Evolutionary conservation across 768 basidiomycete genomes (phyloP).

Genomic region (Russula emetica): DNA sequence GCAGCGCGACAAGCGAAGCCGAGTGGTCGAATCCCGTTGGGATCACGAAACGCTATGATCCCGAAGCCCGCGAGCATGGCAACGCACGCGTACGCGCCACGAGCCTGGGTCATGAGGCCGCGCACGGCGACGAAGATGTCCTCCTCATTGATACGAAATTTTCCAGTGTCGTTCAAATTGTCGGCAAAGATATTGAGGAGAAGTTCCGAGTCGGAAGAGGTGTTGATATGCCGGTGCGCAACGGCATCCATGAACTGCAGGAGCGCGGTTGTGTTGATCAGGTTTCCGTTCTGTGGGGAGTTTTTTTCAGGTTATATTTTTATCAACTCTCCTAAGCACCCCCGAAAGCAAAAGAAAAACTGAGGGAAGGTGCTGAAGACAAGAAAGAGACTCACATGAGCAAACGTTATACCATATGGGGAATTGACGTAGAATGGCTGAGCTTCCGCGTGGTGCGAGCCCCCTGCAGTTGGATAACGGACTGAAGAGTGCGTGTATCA

Average conservation of each 20-base stretch:
- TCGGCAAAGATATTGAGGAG: slow-evolving; percentile 97
- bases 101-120: slow-evolving; percentile 81
- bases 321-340: background rate
- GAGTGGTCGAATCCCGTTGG: slow-evolving; percentile 92
- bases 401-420: slow-evolving; percentile 98
- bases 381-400: slow-evolving; percentile 62
- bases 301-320: background rate
- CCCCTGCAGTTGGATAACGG: slow-evolving; percentile 96
- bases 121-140: slow-evolving; percentile 95
- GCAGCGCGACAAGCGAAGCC: slow-evolving; percentile 72
- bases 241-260: slow-evolving; percentile 92
- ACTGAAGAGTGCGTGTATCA: slow-evolving; percentile 44
- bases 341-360: background rate
- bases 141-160: slow-evolving; percentile 98
- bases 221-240: slow-evolving; percentile 98
- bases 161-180: slow-evolving; percentile 96
- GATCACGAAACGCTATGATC: slow-evolving; percentile 96
- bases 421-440: slow-evolving; percentile 99
- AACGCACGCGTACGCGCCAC: slow-evolving; percentile 93
- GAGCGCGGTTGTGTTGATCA: slow-evolving; percentile 87
- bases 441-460: slow-evolving; percentile 93
- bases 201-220: slow-evolving; percentile 95
- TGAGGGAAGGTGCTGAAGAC: background rate
- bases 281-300: slow-evolving; percentile 81
- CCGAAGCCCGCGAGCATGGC: slow-evolving; percentile 99